These are phyloP conservation scores for Thalassiosira exigua DNA, from an alignment of 352 stramenopile genomes.

Conservation along the genomic window DNA sequence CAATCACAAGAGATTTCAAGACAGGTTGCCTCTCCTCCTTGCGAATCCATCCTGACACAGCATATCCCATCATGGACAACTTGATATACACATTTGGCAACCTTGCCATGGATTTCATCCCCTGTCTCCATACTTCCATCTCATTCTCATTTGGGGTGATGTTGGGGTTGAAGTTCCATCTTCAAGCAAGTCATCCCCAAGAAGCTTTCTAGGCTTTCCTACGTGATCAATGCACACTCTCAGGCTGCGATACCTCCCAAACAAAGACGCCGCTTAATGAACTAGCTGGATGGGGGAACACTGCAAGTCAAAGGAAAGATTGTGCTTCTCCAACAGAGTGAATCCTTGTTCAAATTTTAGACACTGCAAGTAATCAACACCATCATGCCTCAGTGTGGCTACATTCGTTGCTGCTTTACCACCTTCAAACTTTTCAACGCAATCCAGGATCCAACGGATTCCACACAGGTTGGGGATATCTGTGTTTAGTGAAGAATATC, in stretches of 20 bases:
- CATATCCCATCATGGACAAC: constrained; percentile 84
- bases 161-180: constrained; percentile 49
- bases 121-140: constrained; percentile 71
- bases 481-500: constrained; percentile 49
- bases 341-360: constrained; percentile 80
- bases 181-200: constrained; percentile 57
- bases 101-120: constrained; percentile 73
- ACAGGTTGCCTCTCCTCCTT: constrained; percentile 56
- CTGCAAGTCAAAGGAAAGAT: constrained; percentile 83
- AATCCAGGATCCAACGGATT: constrained; percentile 85
- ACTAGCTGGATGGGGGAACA: constrained; percentile 79
- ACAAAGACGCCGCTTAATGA: constrained; percentile 62
- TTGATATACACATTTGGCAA: constrained; percentile 83
- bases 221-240: constrained; percentile 82
- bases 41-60: constrained; percentile 76
- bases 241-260: constrained; percentile 68
- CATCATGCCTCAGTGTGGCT: constrained; percentile 66
- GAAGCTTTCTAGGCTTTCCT: constrained; percentile 67
- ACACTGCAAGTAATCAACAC: constrained; percentile 78
- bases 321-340: constrained; percentile 65
- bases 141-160: constrained; percentile 48
- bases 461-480: constrained; percentile 59
- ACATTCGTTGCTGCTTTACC: constrained; percentile 75
- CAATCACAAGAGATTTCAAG: constrained; percentile 69
- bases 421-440: constrained; percentile 66